Evolutionary conservation across 768 basidiomycete genomes (phyloP).

Genomic region (Psilocybe cubensis): DNA sequence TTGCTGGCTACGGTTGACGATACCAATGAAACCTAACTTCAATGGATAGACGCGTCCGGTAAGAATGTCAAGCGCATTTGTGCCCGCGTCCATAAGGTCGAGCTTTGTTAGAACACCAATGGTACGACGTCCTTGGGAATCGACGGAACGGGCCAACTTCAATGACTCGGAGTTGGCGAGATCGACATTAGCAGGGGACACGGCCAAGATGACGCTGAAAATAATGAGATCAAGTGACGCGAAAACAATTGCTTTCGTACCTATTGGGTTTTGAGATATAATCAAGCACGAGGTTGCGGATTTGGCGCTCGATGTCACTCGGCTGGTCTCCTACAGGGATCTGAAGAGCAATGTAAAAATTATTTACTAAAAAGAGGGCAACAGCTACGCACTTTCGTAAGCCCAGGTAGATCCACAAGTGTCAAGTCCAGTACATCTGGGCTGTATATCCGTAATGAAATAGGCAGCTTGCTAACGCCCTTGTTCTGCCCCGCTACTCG

Average conservation of each 20-base stretch:
- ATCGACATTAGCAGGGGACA: constrained; percentile 97
- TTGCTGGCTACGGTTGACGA: constrained; percentile 97
- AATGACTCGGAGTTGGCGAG: constrained; percentile 98
- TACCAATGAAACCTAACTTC: constrained; percentile 97
- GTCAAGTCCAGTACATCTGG: constrained; percentile 96
- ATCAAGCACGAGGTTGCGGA: constrained; percentile 91
- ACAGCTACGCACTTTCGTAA: constrained; percentile 78
- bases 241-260: constrained; percentile 43
- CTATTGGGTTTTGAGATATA: constrained; percentile 97
- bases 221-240: background rate
- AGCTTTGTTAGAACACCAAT: constrained; percentile 97
- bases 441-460: constrained; percentile 94
- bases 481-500: constrained; percentile 99
- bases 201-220: constrained; percentile 89
- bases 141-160: constrained; percentile 93
- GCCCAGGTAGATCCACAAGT: constrained; percentile 92
- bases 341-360: constrained; percentile 36
- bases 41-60: constrained; percentile 97
- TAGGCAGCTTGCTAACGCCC: constrained; percentile 95
- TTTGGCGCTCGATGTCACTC: constrained; percentile 96
- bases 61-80: constrained; percentile 94
- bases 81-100: constrained; percentile 99
- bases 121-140: constrained; percentile 94
- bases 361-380: background rate
- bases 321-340: constrained; percentile 97